phyloP scores from a whole-genome alignment of 2,329 filamentous ascomycete species.

The Cordyceps javanica region DNA sequence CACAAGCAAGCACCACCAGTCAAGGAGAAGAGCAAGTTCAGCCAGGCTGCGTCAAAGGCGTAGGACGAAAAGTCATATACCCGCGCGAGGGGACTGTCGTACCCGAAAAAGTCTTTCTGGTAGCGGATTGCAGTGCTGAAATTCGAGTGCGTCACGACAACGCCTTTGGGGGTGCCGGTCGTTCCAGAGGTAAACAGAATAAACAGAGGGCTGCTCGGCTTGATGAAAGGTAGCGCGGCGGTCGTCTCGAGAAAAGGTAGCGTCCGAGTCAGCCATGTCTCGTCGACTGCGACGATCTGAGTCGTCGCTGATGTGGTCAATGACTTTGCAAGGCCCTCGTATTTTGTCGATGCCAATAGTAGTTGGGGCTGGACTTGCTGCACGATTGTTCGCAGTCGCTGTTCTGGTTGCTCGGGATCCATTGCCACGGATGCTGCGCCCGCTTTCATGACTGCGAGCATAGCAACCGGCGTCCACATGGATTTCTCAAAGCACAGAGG shows the following conservation, averaged over 20 bases:
- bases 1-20: constrained; percentile 9
- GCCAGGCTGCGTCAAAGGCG: constrained; percentile 11
- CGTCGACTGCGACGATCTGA: background rate
- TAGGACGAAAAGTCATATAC: constrained; percentile 13
- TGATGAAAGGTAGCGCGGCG: background rate
- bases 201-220: constrained; percentile 11
- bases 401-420: constrained; percentile 18
- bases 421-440: constrained; percentile 23
- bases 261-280: background rate
- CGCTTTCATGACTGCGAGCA: constrained; percentile 20
- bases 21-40: constrained; percentile 7
- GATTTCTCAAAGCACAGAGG: constrained; percentile 23
- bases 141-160: constrained; percentile 27
- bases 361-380: constrained; percentile 15
- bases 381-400: constrained; percentile 16
- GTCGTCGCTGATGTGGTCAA: background rate
- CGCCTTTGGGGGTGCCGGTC: constrained; percentile 45
- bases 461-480: constrained; percentile 19
- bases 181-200: constrained; percentile 50
- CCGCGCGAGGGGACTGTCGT: background rate
- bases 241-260: background rate
- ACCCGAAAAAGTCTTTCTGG: constrained; percentile 6
- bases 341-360: constrained; percentile 18
- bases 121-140: constrained; percentile 14
- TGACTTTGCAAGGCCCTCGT: constrained; percentile 3